Evolutionary conservation across 371 early-diverging fungal genomes (phyloP).

Genomic region (Chytridiales sp.): DNA sequence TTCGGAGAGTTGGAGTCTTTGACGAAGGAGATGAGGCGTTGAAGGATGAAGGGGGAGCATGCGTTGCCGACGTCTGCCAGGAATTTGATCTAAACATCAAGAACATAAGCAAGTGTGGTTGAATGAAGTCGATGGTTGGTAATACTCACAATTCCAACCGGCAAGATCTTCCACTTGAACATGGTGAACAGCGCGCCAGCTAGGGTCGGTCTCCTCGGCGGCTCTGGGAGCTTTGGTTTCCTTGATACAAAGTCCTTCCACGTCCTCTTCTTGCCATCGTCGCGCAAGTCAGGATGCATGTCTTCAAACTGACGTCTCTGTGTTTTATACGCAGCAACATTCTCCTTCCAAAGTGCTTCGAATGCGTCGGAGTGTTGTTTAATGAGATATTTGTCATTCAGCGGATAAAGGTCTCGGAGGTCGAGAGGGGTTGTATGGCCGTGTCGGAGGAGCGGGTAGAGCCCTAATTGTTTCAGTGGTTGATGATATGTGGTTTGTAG

Average conservation of each 20-base stretch:
- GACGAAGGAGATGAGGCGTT: conserved; percentile 24
- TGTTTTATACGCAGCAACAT: background rate
- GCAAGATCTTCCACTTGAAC: conserved; percentile 25
- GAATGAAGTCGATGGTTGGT: background rate
- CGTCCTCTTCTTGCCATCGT: background rate
- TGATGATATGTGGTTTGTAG: conserved; percentile 29
- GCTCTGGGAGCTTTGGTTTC: background rate
- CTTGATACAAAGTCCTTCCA: background rate
- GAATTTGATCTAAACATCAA: conserved; percentile 23
- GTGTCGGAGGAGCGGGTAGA: conserved; percentile 10
- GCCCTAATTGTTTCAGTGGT: conserved; percentile 11
- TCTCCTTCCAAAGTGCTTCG: conserved; percentile 1
- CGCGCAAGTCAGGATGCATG: background rate
- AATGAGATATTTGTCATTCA: background rate
- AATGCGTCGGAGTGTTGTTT: conserved; percentile 1
- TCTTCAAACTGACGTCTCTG: background rate
- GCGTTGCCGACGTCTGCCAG: conserved; percentile 20
- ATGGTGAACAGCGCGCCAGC: conserved; percentile 13
- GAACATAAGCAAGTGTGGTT: conserved; percentile 17
- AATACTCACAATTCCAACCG: conserved; percentile 16
- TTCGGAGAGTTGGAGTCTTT: background rate
- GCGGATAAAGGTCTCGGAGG: conserved; percentile 7
- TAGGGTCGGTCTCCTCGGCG: conserved; percentile 5
- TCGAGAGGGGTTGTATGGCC: conserved; percentile 16
- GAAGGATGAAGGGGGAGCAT: conserved; percentile 25